Conservation (phyloP, 2,329 filamentous ascomycete genomes). For the Colletotrichum viniferum region DNA sequence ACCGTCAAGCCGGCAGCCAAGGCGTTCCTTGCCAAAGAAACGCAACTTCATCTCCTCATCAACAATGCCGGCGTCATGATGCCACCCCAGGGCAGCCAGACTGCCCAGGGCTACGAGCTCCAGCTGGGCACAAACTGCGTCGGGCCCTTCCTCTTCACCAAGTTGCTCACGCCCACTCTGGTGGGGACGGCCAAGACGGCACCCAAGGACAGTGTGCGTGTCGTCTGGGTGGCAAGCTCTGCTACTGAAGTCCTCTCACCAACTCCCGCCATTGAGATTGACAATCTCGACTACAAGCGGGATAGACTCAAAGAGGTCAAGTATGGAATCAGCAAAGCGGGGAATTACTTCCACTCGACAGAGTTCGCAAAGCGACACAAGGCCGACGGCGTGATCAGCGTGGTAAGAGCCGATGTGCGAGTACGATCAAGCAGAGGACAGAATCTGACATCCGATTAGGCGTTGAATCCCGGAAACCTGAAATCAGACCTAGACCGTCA, state of each 20-base stretch:
- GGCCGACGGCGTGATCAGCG: conserved; percentile 24
- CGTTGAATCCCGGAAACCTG: conserved; percentile 45
- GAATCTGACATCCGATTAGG: not conserved
- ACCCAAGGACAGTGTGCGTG: conserved; percentile 32
- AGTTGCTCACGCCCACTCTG: conserved; percentile 40
- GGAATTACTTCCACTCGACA: conserved; percentile 33
- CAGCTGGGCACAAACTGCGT: conserved; percentile 45
- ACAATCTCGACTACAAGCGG: conserved; percentile 31
- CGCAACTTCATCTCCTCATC: conserved; percentile 42
- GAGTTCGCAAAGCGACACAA: conserved; percentile 33
- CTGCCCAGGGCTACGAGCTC: conserved; percentile 45
- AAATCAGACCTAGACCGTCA: conserved; percentile 36
- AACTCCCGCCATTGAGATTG: conserved; percentile 27
- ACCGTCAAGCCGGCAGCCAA: conserved; percentile 36
- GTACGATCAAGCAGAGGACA: not conserved
- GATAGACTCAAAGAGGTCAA: conserved; percentile 26
- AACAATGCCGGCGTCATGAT: conserved; percentile 52
- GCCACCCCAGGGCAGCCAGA: conserved; percentile 42
- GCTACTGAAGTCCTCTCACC: conserved; percentile 28
- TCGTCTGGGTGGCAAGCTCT: conserved; percentile 37
- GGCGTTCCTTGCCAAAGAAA: conserved; percentile 32
- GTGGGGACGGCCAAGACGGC: conserved; percentile 32
- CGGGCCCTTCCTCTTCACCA: conserved; percentile 42
- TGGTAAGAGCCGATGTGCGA: not conserved
- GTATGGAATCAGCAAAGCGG: conserved; percentile 36